These are phyloP conservation scores for Paecilomyces sp. DNA, from an alignment of 2,329 filamentous ascomycete species.

Conservation along the genomic window DNA sequence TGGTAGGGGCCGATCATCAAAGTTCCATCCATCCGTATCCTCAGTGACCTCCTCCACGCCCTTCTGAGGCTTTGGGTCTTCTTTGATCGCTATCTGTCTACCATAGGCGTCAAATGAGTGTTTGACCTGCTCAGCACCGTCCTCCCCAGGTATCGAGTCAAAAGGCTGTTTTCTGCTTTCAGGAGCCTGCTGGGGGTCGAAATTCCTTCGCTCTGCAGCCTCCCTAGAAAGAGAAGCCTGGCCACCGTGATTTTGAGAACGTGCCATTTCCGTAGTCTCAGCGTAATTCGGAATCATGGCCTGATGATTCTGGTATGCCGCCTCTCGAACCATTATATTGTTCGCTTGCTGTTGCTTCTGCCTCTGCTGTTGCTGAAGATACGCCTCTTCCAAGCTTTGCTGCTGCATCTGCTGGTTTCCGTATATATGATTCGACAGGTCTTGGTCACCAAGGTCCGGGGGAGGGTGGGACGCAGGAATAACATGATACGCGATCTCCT, in stretches of 20 bases:
- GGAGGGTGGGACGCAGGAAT: constrained; percentile 57
- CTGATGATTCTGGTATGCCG: constrained; percentile 53
- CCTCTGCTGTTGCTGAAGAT: constrained; percentile 50
- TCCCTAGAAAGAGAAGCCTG: constrained; percentile 33
- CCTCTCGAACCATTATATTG: constrained; percentile 43
- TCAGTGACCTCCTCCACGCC: constrained; percentile 37
- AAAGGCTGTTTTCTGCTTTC: constrained; percentile 44
- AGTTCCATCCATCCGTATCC: constrained; percentile 81
- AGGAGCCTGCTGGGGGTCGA: constrained; percentile 41
- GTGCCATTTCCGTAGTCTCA: constrained; percentile 32
- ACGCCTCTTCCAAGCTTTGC: constrained; percentile 53
- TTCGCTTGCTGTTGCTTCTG: constrained; percentile 37
- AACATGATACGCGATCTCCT: constrained; percentile 62
- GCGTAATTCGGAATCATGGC: constrained; percentile 45
- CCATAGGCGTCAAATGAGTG: constrained; percentile 55
- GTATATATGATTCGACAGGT: constrained; percentile 39
- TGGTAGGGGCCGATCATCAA: constrained; percentile 66
- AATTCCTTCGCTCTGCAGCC: constrained; percentile 31
- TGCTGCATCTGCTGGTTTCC: constrained; percentile 46
- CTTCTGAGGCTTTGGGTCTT: constrained; percentile 38
- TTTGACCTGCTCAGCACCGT: constrained; percentile 51
- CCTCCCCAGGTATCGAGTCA: constrained; percentile 39
- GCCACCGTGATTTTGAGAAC: constrained; percentile 37
- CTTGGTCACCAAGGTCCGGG: constrained; percentile 41
- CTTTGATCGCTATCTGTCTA: constrained; percentile 40